A percentile compares a stretch with the other conserved stretches of the same genome.
Conservation (phyloP, 2,329 filamentous ascomycete genomes). For the Sporothrix schenckii region DNA sequence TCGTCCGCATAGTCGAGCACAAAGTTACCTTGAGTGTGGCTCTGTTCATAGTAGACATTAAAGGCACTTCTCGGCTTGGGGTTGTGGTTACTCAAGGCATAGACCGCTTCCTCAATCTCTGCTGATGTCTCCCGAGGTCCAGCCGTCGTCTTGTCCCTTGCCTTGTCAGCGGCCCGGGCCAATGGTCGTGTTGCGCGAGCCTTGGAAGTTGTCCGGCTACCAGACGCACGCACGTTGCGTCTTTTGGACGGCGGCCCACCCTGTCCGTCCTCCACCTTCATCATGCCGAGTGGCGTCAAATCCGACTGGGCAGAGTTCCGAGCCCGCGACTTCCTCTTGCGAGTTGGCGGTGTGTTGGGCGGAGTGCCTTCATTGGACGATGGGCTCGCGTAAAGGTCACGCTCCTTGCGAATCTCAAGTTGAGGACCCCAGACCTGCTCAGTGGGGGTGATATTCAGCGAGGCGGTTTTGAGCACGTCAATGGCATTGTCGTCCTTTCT, state of each 20-base stretch:
- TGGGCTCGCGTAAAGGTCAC: constrained; percentile 64
- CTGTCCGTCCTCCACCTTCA: not conserved
- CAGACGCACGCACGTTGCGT: not conserved
- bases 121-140: not conserved
- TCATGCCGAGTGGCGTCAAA: not conserved
- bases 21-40: constrained; percentile 27
- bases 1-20: not conserved
- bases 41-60: constrained; percentile 32
- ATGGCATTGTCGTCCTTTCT: constrained; percentile 75
- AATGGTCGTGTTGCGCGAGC: not conserved
- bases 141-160: constrained; percentile 13
- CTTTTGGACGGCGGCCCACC: not conserved
- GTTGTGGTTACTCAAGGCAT: not conserved
- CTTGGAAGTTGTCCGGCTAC: not conserved
- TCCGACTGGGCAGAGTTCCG: not conserved
- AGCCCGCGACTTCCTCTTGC: constrained; percentile 33
- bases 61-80: constrained; percentile 14
- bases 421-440: constrained; percentile 66
- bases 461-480: constrained; percentile 65
- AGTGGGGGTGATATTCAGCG: constrained; percentile 62
- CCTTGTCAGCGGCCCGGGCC: not conserved
- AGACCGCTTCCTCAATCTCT: constrained; percentile 21
- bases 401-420: constrained; percentile 54
- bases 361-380: constrained; percentile 59
- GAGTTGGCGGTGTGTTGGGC: constrained; percentile 45